These are phyloP conservation scores for Xerocomus spinulosus DNA, from an alignment of 768 basidiomycete genomes.

Conservation along the genomic window DNA sequence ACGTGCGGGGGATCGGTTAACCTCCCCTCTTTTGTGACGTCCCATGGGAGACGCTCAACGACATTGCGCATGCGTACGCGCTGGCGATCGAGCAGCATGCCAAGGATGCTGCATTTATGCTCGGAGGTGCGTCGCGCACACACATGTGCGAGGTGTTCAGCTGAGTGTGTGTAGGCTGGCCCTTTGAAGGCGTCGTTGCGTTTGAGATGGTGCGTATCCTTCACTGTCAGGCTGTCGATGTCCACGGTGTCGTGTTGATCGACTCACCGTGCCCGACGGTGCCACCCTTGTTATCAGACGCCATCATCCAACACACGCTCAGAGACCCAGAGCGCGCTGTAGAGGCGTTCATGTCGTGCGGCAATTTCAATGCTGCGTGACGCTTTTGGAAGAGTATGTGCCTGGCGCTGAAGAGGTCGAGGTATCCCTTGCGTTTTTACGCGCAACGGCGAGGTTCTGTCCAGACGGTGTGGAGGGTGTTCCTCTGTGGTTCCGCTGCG, in stretches of 20 bases:
- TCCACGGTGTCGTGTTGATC: slow-evolving; percentile 59
- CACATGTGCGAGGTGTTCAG: not conserved
- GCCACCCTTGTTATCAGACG: slow-evolving; percentile 48
- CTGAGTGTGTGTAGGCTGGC: slow-evolving; percentile 81
- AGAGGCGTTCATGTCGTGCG: slow-evolving; percentile 35
- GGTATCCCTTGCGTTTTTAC: slow-evolving; percentile 45
- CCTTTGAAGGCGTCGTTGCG: slow-evolving; percentile 70
- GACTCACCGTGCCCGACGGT: slow-evolving; percentile 59
- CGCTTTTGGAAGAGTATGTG: slow-evolving; percentile 44
- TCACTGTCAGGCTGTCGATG: slow-evolving; percentile 32
- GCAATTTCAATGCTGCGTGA: slow-evolving; percentile 49
- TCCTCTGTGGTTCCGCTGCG: slow-evolving; percentile 24
- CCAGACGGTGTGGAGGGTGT: slow-evolving; percentile 33
- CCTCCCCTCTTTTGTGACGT: slow-evolving; percentile 43
- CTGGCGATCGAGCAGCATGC: slow-evolving; percentile 34
- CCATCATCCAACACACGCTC: slow-evolving; percentile 47
- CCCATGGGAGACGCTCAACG: slow-evolving; percentile 44
- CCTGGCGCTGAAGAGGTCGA: slow-evolving; percentile 24
- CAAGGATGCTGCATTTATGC: slow-evolving; percentile 36
- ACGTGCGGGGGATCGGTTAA: slow-evolving; percentile 60
- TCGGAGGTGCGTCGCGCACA: slow-evolving; percentile 49
- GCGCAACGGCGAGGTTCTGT: slow-evolving; percentile 46
- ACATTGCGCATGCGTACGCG: slow-evolving; percentile 54
- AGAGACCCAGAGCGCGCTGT: slow-evolving; percentile 27
- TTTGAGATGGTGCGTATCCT: slow-evolving; percentile 60